phyloP scores from a whole-genome alignment of 768 basidiomycete genomes.

The Mycena rosella region DNA sequence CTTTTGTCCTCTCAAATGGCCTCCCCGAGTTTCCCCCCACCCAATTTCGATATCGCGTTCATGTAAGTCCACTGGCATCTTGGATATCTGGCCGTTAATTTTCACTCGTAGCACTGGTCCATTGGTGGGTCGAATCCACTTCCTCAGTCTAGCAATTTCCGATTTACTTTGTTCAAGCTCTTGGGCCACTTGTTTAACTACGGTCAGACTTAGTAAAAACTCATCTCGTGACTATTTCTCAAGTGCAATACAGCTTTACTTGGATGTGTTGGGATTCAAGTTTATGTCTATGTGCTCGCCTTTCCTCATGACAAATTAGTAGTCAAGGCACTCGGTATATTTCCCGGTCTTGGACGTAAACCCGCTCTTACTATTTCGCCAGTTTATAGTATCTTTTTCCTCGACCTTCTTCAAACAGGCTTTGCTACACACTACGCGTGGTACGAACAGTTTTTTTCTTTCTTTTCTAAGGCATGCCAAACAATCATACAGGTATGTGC shows the following conservation, averaged over 20 bases:
- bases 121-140: slow-evolving; percentile 16
- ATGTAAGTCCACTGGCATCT: slow-evolving; percentile 2
- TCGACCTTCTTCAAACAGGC: slow-evolving; percentile 18
- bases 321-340: slow-evolving; percentile 20
- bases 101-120: slow-evolving; percentile 16
- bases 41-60: slow-evolving; percentile 11
- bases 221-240: slow-evolving; percentile 10
- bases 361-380: slow-evolving; percentile 3
- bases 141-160: slow-evolving; percentile 3
- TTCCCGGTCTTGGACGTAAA: background rate
- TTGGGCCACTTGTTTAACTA: slow-evolving; percentile 20
- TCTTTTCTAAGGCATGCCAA: background rate
- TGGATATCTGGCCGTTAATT: background rate
- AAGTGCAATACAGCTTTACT: slow-evolving; percentile 13
- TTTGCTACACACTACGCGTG: slow-evolving; percentile 22
- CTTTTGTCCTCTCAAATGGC: slow-evolving; percentile 8
- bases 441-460: background rate
- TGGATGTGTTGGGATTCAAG: slow-evolving; percentile 17
- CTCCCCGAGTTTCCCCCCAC: too few relatives aligned
- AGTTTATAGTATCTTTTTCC: slow-evolving; percentile 18
- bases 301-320: slow-evolving; percentile 14
- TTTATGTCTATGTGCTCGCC: slow-evolving; percentile 13
- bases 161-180: slow-evolving; percentile 17
- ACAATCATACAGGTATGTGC: slow-evolving; percentile 5
- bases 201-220: slow-evolving; percentile 1